Conservation (phyloP, 352 stramenopile species). For the Phytophthora pistaciae region DNA sequence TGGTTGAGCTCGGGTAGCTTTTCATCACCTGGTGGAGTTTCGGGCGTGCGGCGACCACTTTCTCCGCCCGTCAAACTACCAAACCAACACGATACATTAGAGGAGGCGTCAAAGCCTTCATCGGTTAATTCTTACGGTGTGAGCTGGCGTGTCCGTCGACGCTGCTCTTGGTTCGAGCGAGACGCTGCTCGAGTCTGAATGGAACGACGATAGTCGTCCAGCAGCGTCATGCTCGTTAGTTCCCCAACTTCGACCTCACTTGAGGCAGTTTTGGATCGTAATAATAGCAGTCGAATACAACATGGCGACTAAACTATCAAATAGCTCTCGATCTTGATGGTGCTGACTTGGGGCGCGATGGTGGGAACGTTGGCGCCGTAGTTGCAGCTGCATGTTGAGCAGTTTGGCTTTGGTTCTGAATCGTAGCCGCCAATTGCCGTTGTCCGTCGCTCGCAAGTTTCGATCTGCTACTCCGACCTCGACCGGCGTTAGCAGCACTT, state of each 20-base stretch:
- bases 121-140: constrained; percentile 44
- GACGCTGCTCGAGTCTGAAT: constrained; percentile 43
- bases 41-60: constrained; percentile 33
- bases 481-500: constrained; percentile 14
- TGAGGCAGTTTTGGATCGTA: constrained; percentile 16
- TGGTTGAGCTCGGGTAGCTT: not conserved
- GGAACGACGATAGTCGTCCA: constrained; percentile 69
- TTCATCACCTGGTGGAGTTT: constrained; percentile 7
- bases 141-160: constrained; percentile 44
- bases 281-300: constrained; percentile 24
- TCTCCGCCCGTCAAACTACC: constrained; percentile 23
- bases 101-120: not conserved
- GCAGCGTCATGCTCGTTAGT: constrained; percentile 57
- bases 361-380: constrained; percentile 5
- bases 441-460: constrained; percentile 13
- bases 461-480: not conserved
- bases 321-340: constrained; percentile 16
- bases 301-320: not conserved
- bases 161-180: constrained; percentile 27
- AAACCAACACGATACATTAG: not conserved
- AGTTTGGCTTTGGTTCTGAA: constrained; percentile 9
- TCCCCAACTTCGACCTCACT: not conserved
- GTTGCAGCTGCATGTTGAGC: not conserved
- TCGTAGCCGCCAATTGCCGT: constrained; percentile 13
- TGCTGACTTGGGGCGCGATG: constrained; percentile 29